Percentiles rank a stretch among this genome's conserved stretches.
These are phyloP conservation scores for Salvia splendens DNA, from an alignment of 257 asterid species.

Conservation along the genomic window DNA sequence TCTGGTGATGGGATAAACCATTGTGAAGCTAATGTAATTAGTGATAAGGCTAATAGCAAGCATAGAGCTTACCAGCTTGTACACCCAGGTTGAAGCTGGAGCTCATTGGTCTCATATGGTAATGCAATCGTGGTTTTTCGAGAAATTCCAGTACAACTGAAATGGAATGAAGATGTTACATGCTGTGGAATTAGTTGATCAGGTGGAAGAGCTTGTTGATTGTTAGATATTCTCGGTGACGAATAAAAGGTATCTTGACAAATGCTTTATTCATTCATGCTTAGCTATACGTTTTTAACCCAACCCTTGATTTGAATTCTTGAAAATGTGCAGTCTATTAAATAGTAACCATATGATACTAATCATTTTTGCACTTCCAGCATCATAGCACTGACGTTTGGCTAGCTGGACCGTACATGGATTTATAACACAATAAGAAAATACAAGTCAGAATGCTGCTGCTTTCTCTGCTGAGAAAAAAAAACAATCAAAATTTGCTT, in stretches of 20 bases:
- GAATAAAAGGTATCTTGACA: conserved; percentile 39
- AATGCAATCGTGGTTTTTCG: conserved; percentile 27
- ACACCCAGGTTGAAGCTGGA: conserved; percentile 36
- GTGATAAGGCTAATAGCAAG: neutral
- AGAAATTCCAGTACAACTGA: neutral
- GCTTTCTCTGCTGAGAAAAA: too few relatives aligned
- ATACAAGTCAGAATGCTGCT: too few relatives aligned
- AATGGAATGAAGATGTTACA: conserved; percentile 33
- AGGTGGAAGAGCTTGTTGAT: conserved; percentile 45
- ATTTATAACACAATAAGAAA: neutral
- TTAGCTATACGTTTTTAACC: neutral
- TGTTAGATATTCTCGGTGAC: conserved; percentile 33
- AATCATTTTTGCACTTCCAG: neutral
- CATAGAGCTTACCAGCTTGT: neutral
- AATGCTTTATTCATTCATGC: neutral
- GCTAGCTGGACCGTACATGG: neutral
- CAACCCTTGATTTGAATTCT: neutral
- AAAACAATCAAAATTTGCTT: too few relatives aligned
- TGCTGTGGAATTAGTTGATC: conserved; percentile 28
- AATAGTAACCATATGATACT: neutral
- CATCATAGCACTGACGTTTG: neutral
- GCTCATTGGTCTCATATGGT: conserved; percentile 22
- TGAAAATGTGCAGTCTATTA: neutral
- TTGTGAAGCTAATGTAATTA: neutral
- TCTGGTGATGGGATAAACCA: neutral